phyloP scores from a whole-genome alignment of 2,329 filamentous ascomycete genomes.

The Arthrinium puccinioides region DNA sequence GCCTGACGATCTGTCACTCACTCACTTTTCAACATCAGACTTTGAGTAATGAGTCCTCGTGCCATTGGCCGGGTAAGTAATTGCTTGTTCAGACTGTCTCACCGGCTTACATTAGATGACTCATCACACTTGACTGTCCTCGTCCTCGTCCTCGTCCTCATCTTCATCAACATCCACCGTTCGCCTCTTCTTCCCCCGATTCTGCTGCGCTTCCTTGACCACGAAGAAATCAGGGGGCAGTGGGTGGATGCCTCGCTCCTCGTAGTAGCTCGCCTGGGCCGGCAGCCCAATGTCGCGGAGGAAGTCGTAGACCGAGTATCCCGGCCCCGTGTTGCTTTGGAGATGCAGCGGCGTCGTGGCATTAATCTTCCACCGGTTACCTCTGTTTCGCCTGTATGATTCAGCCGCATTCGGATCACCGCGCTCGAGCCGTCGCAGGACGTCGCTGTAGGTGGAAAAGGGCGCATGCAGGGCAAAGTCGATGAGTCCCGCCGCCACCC shows the following conservation, averaged over 20 bases:
- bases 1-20: too few relatives aligned
- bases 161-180: background rate
- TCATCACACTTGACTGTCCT: background rate
- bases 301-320: slow-evolving; percentile 5
- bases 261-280: slow-evolving; percentile 2
- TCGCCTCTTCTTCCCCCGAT: background rate
- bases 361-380: background rate
- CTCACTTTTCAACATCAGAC: too few relatives aligned
- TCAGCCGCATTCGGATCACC: background rate
- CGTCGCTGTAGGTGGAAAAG: background rate
- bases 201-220: background rate
- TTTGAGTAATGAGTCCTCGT: too few relatives aligned
- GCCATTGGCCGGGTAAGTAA: too few relatives aligned
- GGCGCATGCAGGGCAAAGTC: slow-evolving; percentile 1
- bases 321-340: background rate
- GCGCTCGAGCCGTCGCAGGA: slow-evolving; percentile 1
- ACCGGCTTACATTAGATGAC: too few relatives aligned
- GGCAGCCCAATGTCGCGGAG: background rate
- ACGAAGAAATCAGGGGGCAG: slow-evolving; percentile 1
- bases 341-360: background rate
- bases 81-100: too few relatives aligned
- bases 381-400: background rate
- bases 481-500: background rate
- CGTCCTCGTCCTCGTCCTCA: background rate
- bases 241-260: background rate